Evolutionary conservation across 208 protist species (phyloP).

Genomic region (Crithidia acanthocephali): DNA sequence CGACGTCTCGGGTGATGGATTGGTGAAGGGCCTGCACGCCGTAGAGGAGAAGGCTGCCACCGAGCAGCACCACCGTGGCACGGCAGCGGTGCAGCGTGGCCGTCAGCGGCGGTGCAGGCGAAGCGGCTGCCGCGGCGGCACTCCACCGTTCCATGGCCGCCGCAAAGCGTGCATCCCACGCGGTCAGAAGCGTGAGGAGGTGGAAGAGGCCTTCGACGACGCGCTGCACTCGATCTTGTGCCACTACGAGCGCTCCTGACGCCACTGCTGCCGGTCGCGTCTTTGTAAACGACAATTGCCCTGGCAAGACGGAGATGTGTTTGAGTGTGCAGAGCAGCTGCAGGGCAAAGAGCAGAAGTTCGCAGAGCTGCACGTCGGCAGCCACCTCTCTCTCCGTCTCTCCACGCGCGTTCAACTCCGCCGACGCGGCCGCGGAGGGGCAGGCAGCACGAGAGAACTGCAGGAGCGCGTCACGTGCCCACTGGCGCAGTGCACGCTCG

Average conservation of each 20-base stretch:
- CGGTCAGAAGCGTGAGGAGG: slow-evolving; percentile 55
- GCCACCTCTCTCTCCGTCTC: background rate
- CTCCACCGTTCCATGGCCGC: slow-evolving; percentile 11
- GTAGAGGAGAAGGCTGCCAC: slow-evolving; percentile 61
- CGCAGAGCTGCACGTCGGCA: background rate
- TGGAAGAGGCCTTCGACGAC: slow-evolving; percentile 53
- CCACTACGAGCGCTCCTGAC: background rate
- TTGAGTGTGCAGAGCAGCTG: slow-evolving; percentile 61
- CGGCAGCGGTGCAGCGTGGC: slow-evolving; percentile 28
- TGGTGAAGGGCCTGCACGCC: slow-evolving; percentile 44
- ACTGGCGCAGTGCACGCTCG: slow-evolving; percentile 37
- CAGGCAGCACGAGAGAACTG: background rate
- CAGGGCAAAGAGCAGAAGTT: slow-evolving; percentile 34
- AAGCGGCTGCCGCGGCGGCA: background rate
- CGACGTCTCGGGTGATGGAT: slow-evolving; percentile 9
- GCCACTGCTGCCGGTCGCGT: background rate
- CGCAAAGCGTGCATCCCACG: slow-evolving; percentile 40
- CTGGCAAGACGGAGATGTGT: slow-evolving; percentile 34
- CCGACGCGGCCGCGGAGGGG: background rate
- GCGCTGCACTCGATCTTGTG: slow-evolving; percentile 11
- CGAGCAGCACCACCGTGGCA: slow-evolving; percentile 56
- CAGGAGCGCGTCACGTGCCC: slow-evolving; percentile 34
- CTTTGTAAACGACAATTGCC: slow-evolving; percentile 11
- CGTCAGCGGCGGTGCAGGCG: background rate
- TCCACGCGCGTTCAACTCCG: too few species aligned